A percentile compares a stretch with the other conserved stretches of the same genome.
These are phyloP conservation scores for Dioszegia aurantiaca DNA, from an alignment of 768 basidiomycete genomes.

Conservation along the genomic window DNA sequence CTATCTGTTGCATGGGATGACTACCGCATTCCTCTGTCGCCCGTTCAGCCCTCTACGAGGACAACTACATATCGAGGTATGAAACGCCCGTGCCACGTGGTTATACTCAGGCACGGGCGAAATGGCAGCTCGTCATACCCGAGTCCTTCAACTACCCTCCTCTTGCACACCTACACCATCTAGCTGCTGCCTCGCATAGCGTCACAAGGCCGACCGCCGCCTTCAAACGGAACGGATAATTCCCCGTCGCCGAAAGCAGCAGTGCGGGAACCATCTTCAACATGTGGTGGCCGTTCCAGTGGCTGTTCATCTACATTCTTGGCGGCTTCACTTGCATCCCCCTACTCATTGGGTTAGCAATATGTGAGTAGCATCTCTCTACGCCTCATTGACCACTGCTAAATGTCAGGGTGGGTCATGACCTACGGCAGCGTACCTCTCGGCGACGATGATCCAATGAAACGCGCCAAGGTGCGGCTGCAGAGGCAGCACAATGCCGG, in stretches of 20 bases:
- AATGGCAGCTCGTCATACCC: no score
- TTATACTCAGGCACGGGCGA: background rate
- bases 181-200: no score
- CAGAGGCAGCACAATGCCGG: constrained; percentile 28
- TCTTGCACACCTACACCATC: no score
- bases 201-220: no score
- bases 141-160: no score
- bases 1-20: background rate
- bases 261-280: no score
- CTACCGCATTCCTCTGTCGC: background rate
- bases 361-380: constrained; percentile 49
- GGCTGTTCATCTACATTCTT: constrained; percentile 69
- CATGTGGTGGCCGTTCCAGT: constrained; percentile 43
- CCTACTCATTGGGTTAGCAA: constrained; percentile 60
- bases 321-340: constrained; percentile 90
- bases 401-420: constrained; percentile 25
- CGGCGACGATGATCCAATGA: constrained; percentile 57
- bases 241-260: background rate
- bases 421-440: constrained; percentile 85
- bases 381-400: background rate
- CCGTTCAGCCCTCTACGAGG: no score
- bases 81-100: background rate
- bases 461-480: constrained; percentile 52
- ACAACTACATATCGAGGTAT: no score
- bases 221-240: no score